A percentile compares a stretch with the other conserved stretches of the same genome.
These are phyloP conservation scores for Xerocomus nothofagi DNA, from an alignment of 1,284 basidiomycete genomes.

Conservation along the genomic window DNA sequence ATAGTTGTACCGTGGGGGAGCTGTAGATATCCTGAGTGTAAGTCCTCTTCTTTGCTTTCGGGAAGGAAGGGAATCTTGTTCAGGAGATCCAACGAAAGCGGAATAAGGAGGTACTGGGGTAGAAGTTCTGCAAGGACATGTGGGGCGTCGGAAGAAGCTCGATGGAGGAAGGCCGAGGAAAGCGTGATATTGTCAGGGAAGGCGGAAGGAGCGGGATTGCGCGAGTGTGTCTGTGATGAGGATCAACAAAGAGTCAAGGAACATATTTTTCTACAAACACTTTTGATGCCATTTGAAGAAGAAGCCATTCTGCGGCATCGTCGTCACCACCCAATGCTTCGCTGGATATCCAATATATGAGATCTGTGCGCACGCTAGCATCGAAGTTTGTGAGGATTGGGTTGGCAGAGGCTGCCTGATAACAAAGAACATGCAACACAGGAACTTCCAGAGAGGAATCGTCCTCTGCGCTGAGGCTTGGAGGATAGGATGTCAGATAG, in stretches of 20 bases:
- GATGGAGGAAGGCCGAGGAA: constrained; percentile 46
- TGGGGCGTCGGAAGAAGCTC: constrained; percentile 46
- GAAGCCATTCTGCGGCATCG: constrained; percentile 75
- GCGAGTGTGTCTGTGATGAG: constrained; percentile 59
- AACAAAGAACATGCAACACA: constrained; percentile 69
- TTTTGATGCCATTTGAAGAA: constrained; percentile 63
- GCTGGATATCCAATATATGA: constrained; percentile 70
- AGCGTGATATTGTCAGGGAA: constrained; percentile 62
- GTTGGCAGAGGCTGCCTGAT: constrained; percentile 31
- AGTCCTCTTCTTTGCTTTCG: constrained; percentile 70
- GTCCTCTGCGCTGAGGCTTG: constrained; percentile 37
- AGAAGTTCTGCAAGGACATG: constrained; percentile 58
- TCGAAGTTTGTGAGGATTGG: constrained; percentile 6
- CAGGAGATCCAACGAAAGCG: constrained; percentile 57
- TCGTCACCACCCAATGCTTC: constrained; percentile 67
- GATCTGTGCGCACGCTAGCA: constrained; percentile 42
- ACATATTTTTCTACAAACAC: constrained; percentile 49
- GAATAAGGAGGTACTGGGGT: constrained; percentile 49
- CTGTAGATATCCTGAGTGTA: constrained; percentile 77
- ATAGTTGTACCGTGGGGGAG: constrained; percentile 63
- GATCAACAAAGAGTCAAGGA: constrained; percentile 1
- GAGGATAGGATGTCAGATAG: constrained; percentile 26
- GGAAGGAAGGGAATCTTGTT: constrained; percentile 65
- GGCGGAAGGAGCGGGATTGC: constrained; percentile 68
- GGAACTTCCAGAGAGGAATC: constrained; percentile 47